Base-by-base conservation (phyloP, 2,329 filamentous ascomycete genomes). In the Colletotrichum godetiae region DNA sequence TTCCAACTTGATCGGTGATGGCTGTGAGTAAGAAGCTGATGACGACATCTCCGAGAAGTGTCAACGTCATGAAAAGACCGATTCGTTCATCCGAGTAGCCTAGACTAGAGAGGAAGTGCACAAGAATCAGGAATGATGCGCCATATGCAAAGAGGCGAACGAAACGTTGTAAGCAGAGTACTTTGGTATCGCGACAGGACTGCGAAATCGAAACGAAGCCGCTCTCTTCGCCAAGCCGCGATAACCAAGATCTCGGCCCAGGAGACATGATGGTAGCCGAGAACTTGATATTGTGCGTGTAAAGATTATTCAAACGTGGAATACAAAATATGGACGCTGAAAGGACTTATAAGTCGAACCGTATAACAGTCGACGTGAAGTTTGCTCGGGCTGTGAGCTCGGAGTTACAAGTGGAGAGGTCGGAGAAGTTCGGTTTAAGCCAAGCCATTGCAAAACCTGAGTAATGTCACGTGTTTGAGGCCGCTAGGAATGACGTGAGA, bases 51-150 rank as follows among this genome's bases (percentile, higher is more conserved):
- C 91, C 91, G 15, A 85, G 82, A 19, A 92, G 81, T 0, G 91
- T 93, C 74, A 92, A 78, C 0, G 90, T 92, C 90, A 92, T 92
- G 81, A 92, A 92, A 1, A 92, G 80, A 3, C 91, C 91, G 72
- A 90, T 89, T 37, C 82, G 82, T 0, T 86, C 82, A 71, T 90
- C 84, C 1, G 88, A 85, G 55, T 88, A 84, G 10, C 81, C 84
- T 1, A 92, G 82, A 2, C 82, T 83, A 15, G 84, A 83, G 8
- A 92, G 84, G 74, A 88, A 91, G 27, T 87, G 82, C 12, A 89
- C 90, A 5, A 91, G 84, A 68, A 91, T 85, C 4, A 92, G 84
- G 0, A 87, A 89, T 7, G 88, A 88, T 6, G 84, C 83, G 65
- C 91, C 91, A 77, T 92, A 93, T 6, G 90, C 91, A 74, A 91